Evolutionary conservation across 306 rosid genomes (phyloP).

Genomic region (Abrus pulchellus): DNA sequence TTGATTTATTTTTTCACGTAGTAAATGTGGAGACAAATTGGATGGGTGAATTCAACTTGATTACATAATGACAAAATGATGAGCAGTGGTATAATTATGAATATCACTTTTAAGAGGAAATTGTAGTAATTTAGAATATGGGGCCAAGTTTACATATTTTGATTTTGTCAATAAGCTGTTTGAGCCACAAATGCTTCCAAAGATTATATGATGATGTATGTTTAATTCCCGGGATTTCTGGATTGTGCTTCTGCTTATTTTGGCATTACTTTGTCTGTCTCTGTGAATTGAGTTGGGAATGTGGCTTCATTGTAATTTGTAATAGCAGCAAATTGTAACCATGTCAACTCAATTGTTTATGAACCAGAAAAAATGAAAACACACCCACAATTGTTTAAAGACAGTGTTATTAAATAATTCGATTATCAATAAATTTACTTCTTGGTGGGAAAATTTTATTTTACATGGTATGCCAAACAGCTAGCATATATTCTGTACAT

Average conservation of each 20-base stretch:
- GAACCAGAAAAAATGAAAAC: too few species aligned
- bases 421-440: background rate
- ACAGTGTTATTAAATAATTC: background rate
- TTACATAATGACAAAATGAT: background rate
- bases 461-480: background rate
- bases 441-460: background rate
- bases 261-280: background rate
- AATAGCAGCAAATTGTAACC: background rate
- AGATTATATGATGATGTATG: background rate
- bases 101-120: background rate
- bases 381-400: too few species aligned
- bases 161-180: slow-evolving; percentile 36
- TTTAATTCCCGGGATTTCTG: slow-evolving; percentile 33
- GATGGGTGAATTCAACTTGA: background rate
- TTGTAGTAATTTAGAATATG: slow-evolving; percentile 15
- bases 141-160: background rate
- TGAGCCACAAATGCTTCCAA: slow-evolving; percentile 31
- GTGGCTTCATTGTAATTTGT: background rate
- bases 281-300: too few species aligned
- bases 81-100: background rate
- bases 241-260: slow-evolving; percentile 7
- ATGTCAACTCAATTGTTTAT: background rate
- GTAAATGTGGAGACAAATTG: background rate
- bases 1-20: background rate
- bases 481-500: background rate